Evolutionary conservation across 768 basidiomycete species (phyloP).

Genomic region (Ramaria sp.): DNA sequence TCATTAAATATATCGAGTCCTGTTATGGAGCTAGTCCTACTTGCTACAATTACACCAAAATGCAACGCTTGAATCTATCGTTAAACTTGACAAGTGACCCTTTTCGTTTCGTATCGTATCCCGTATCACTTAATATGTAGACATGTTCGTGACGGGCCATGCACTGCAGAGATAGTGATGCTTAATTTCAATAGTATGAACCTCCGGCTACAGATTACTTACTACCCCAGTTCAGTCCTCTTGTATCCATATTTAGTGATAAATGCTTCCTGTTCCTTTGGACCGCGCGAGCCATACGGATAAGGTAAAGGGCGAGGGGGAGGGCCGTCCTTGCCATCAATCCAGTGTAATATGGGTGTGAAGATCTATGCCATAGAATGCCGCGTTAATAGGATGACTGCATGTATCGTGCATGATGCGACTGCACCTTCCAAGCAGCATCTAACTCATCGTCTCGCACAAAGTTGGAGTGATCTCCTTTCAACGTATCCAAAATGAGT

Average conservation of each 20-base stretch:
- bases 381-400: background rate
- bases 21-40: no score
- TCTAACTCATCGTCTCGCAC: slow-evolving; percentile 96
- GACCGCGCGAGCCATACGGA: slow-evolving; percentile 94
- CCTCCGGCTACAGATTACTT: slow-evolving; percentile 25
- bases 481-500: slow-evolving; percentile 89
- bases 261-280: slow-evolving; percentile 70
- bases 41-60: no score
- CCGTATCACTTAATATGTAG: slow-evolving; percentile 33
- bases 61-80: no score
- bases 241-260: slow-evolving; percentile 68
- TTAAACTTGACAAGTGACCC: background rate
- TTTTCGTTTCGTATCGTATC: background rate
- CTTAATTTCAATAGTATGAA: slow-evolving; percentile 7
- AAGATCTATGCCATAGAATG: slow-evolving; percentile 54
- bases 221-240: slow-evolving; percentile 63
- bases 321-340: slow-evolving; percentile 63
- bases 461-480: slow-evolving; percentile 99
- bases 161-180: slow-evolving; percentile 28
- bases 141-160: slow-evolving; percentile 65
- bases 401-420: background rate
- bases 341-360: slow-evolving; percentile 93
- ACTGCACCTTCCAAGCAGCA: slow-evolving; percentile 86
- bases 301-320: slow-evolving; percentile 68
- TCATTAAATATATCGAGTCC: no score